Conservation (phyloP, 352 stramenopile species). For the Pythium rhizo-oryzae region DNA sequence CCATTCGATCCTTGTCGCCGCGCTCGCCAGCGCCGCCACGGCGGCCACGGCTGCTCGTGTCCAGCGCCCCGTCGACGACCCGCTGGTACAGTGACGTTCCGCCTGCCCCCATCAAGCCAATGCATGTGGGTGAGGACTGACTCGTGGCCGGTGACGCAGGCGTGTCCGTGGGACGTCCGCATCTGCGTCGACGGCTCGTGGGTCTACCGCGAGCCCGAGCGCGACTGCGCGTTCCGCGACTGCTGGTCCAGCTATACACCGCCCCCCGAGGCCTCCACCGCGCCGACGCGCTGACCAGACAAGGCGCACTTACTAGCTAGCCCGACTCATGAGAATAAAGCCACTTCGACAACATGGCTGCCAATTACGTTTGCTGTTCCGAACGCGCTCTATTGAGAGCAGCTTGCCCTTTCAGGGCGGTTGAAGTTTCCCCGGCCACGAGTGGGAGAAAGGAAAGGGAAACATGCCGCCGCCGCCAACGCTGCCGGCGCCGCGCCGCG, state of each 20-base stretch:
- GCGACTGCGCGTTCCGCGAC: conserved; percentile 50
- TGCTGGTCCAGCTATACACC: conserved; percentile 39
- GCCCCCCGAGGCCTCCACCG: background rate
- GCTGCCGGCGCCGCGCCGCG: conserved; percentile 7
- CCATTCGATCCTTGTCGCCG: background rate
- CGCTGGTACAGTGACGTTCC: conserved; percentile 34
- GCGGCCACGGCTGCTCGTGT: background rate
- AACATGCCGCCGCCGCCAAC: conserved; percentile 13
- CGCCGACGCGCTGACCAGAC: background rate
- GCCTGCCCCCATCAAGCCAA: background rate
- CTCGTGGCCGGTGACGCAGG: conserved; percentile 23
- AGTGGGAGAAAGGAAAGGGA: background rate
- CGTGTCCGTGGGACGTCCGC: conserved; percentile 63
- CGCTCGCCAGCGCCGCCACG: background rate
- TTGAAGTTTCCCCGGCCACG: background rate
- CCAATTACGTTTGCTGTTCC: too few relatives aligned
- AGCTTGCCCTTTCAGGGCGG: background rate
- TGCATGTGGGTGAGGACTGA: too few relatives aligned
- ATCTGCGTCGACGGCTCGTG: conserved; percentile 69
- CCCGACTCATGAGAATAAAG: too few relatives aligned
- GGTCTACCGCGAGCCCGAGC: conserved; percentile 53
- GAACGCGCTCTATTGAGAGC: too few relatives aligned
- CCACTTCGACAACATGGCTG: too few relatives aligned
- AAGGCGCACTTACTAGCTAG: too few relatives aligned
- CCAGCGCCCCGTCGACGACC: conserved; percentile 32